Conservation (phyloP, 495 filamentous ascomycete species). For the Penicillium lividum region DNA sequence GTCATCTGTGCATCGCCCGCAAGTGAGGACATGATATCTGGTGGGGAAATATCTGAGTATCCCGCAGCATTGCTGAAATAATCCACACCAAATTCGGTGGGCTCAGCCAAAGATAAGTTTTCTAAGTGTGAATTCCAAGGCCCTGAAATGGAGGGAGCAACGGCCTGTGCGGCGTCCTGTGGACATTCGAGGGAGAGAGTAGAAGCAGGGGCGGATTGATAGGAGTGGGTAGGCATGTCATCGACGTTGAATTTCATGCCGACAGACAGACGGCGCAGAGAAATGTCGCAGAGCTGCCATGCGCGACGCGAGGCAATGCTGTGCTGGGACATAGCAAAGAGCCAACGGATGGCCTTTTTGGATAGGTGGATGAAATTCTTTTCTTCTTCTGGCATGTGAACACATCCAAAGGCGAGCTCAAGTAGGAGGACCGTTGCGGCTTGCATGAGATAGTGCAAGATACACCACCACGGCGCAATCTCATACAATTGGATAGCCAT, state of each 20-base stretch:
- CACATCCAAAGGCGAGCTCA: conserved; percentile 58
- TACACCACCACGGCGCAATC: conserved; percentile 65
- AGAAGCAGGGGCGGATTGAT: conserved; percentile 22
- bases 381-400: conserved; percentile 56
- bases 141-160: background rate
- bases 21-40: conserved; percentile 16
- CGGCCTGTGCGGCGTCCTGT: background rate
- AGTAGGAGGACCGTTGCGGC: conserved; percentile 60
- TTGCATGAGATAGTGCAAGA: conserved; percentile 68
- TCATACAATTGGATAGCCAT: conserved; percentile 51
- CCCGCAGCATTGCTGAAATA: conserved; percentile 4
- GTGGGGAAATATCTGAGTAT: conserved; percentile 7
- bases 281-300: conserved; percentile 56
- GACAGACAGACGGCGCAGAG: conserved; percentile 39
- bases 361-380: conserved; percentile 46
- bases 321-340: conserved; percentile 54
- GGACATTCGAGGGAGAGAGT: conserved; percentile 6
- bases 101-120: conserved; percentile 5
- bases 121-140: conserved; percentile 17
- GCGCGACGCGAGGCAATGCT: conserved; percentile 57
- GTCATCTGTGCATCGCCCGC: conserved; percentile 12
- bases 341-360: conserved; percentile 58
- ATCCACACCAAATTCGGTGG: conserved; percentile 1
- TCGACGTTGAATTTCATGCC: conserved; percentile 46
- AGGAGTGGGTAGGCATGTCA: conserved; percentile 38